phyloP scores from a whole-genome alignment of 2,329 filamentous ascomycete genomes.

The Aspergillus thermomutatus region DNA sequence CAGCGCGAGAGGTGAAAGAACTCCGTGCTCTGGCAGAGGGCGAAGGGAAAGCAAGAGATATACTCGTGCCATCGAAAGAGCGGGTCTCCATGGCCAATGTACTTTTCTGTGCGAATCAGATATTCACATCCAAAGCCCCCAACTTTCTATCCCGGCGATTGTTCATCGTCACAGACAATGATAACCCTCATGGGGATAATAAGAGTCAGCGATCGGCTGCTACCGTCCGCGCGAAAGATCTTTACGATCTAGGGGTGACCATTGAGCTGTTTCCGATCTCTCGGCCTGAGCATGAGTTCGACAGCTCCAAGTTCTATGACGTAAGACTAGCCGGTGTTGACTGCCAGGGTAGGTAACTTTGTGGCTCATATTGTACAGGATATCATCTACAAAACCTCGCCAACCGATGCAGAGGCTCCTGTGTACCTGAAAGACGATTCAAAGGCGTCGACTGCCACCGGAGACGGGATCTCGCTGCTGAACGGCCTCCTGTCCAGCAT shows the following conservation, averaged over 20 bases:
- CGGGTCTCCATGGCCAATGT: slow-evolving; percentile 80
- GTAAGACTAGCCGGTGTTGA: slow-evolving; percentile 48
- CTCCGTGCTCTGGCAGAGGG: slow-evolving; percentile 75
- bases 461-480: slow-evolving; percentile 74
- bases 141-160: slow-evolving; percentile 89
- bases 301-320: slow-evolving; percentile 85
- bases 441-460: slow-evolving; percentile 60
- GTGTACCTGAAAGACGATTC: slow-evolving; percentile 50
- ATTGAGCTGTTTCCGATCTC: slow-evolving; percentile 94
- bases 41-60: slow-evolving; percentile 64
- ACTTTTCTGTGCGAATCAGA: slow-evolving; percentile 91
- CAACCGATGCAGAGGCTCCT: slow-evolving; percentile 66
- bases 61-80: slow-evolving; percentile 68
- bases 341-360: background rate
- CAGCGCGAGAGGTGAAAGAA: slow-evolving; percentile 79
- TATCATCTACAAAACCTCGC: slow-evolving; percentile 77
- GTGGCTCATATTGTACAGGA: slow-evolving; percentile 54
- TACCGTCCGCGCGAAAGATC: slow-evolving; percentile 83
- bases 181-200: slow-evolving; percentile 73
- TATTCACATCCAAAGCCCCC: slow-evolving; percentile 90
- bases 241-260: slow-evolving; percentile 87
- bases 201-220: slow-evolving; percentile 73
- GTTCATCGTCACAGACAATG: slow-evolving; percentile 96
- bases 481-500: slow-evolving; percentile 81
- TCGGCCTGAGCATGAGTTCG: slow-evolving; percentile 66